phyloP scores from a whole-genome alignment of 2,329 filamentous ascomycete species.

The Fusarium pseudocircinatum region DNA sequence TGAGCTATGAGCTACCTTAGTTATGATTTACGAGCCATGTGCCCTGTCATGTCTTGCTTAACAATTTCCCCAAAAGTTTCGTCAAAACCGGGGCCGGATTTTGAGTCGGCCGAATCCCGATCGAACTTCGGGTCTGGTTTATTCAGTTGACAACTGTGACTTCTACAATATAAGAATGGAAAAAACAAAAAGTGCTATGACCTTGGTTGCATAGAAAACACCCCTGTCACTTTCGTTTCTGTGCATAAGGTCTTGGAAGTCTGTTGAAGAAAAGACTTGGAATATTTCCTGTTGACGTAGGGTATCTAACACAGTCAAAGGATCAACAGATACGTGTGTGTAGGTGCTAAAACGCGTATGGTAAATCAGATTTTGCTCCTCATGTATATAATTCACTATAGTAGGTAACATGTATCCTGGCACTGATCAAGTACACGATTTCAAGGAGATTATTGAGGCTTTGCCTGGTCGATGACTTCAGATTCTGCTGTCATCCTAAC shows the following conservation, averaged over 20 bases:
- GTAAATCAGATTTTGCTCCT: too few species aligned
- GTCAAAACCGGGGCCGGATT: conserved; percentile 16
- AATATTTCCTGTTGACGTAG: not conserved
- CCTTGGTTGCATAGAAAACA: not conserved
- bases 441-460: too few species aligned
- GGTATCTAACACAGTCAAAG: not conserved
- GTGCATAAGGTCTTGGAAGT: not conserved
- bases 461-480: not conserved
- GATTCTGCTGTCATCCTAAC: too few species aligned
- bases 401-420: too few species aligned
- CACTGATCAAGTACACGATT: not conserved
- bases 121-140: not conserved
- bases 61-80: conserved; percentile 25
- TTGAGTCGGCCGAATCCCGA: conserved; percentile 21
- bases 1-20: not conserved
- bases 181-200: too few species aligned
- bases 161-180: not conserved
- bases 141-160: not conserved
- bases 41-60: conserved; percentile 12
- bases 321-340: not conserved
- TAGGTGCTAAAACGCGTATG: not conserved
- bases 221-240: not conserved
- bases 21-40: too few species aligned
- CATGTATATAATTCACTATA: not conserved
- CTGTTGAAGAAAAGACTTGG: not conserved